A percentile compares a stretch with the other conserved stretches of the same genome.
phyloP scores from a whole-genome alignment of 2,329 filamentous ascomycete genomes.

The Myotisia sp. region DNA sequence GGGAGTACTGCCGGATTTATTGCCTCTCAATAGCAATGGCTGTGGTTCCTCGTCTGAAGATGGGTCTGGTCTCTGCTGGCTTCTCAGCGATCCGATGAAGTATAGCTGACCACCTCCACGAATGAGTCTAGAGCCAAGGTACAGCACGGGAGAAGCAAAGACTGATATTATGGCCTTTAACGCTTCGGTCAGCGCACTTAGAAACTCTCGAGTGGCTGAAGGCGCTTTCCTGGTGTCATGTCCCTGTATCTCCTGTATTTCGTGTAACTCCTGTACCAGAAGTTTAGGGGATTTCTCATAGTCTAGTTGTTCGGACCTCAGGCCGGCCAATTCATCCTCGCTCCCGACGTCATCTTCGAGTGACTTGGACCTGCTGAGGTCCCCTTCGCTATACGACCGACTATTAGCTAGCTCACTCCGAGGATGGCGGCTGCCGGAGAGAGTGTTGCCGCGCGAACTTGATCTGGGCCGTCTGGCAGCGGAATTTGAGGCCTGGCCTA shows the following conservation, averaged over 20 bases:
- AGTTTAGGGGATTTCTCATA: constrained; percentile 52
- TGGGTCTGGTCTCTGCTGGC: too few species aligned
- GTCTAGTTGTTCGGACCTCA: constrained; percentile 23
- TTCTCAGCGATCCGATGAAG: too few species aligned
- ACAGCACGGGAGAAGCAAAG: constrained; percentile 64
- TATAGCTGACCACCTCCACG: constrained; percentile 65
- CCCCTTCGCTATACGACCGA: constrained; percentile 31
- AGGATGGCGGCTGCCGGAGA: constrained; percentile 16
- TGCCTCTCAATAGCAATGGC: constrained; percentile 39
- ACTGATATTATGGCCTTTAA: constrained; percentile 66
- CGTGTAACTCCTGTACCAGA: constrained; percentile 38
- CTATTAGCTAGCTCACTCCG: constrained; percentile 24
- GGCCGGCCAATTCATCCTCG: constrained; percentile 23
- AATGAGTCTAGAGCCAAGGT: constrained; percentile 69
- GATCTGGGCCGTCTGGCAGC: constrained; percentile 38
- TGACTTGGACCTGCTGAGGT: constrained; percentile 21
- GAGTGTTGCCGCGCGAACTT: constrained; percentile 37
- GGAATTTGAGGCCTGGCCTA: constrained; percentile 41
- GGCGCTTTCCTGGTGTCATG: constrained; percentile 17
- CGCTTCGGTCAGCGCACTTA: constrained; percentile 57
- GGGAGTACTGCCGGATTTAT: constrained; percentile 4
- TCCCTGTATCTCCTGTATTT: constrained; percentile 23
- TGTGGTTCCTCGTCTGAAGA: constrained; percentile 64
- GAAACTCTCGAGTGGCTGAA: constrained; percentile 48
- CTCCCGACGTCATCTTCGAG: constrained; percentile 24